phyloP scores from a whole-genome alignment of 2,329 filamentous ascomycete genomes.

The Sporothrix curviconia region DNA sequence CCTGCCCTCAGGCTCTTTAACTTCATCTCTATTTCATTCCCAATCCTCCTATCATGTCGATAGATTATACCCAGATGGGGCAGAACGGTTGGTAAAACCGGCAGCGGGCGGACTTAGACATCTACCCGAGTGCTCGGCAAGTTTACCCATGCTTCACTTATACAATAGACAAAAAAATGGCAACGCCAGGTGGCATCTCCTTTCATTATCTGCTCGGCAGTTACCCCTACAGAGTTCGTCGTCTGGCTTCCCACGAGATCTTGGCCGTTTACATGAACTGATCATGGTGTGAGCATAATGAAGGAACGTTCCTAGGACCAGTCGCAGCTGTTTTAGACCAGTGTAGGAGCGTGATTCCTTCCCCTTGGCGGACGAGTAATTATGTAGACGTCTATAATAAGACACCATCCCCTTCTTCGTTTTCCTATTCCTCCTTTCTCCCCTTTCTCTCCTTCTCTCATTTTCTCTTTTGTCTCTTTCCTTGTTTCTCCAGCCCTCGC shows the following conservation, averaged over 20 bases:
- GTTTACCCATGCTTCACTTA: background rate
- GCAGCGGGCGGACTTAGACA: background rate
- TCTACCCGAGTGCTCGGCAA: background rate
- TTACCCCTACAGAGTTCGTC: too few relatives aligned
- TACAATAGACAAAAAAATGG: too few relatives aligned
- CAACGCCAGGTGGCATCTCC: background rate
- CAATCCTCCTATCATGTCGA: background rate
- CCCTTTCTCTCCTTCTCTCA: background rate
- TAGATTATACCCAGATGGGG: slow-evolving; percentile 8
- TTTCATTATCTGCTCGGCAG: background rate
- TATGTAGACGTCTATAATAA: slow-evolving; percentile 6
- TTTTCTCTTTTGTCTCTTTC: background rate
- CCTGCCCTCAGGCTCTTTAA: too few relatives aligned
- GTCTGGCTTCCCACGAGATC: too few relatives aligned
- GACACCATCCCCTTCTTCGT: background rate
- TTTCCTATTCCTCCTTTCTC: background rate
- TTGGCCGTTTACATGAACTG: too few relatives aligned
- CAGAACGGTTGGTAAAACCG: background rate
- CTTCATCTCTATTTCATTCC: too few relatives aligned
- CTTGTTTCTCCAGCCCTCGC: background rate
- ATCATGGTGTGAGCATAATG: too few relatives aligned
- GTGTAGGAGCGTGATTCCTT: background rate
- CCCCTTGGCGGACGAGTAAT: background rate
- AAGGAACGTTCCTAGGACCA: too few relatives aligned
- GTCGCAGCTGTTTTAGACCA: too few relatives aligned